Conservation (phyloP, 352 stramenopile species). For the Pythium sukuiense region DNA sequence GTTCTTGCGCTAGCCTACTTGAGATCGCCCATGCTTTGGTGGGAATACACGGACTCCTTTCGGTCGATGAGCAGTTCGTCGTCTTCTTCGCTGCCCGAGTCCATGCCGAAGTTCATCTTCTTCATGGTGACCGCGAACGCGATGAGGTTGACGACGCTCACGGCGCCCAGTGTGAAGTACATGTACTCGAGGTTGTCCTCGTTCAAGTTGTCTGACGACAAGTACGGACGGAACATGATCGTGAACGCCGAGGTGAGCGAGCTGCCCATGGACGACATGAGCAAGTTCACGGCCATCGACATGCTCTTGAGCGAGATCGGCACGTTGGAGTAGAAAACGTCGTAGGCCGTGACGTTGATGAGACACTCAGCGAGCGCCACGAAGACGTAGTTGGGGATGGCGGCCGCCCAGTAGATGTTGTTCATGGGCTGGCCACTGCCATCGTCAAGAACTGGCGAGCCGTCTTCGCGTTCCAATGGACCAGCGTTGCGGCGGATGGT, state of each 20-base stretch:
- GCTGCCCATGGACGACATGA: constrained; percentile 59
- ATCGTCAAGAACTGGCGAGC: constrained; percentile 37
- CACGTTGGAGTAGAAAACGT: constrained; percentile 61
- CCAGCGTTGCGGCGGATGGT: constrained; percentile 53
- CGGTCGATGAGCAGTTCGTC: constrained; percentile 12
- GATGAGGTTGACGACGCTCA: constrained; percentile 57
- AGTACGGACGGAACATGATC: constrained; percentile 61
- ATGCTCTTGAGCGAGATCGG: constrained; percentile 56
- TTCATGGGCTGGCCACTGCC: constrained; percentile 55
- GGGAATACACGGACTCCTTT: constrained; percentile 26
- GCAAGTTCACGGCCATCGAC: constrained; percentile 55
- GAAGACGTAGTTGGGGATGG: constrained; percentile 60
- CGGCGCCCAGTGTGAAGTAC: constrained; percentile 52
- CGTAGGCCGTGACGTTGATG: constrained; percentile 64
- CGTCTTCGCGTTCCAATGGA: constrained; percentile 33
- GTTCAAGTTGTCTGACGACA: constrained; percentile 56
- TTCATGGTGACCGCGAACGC: constrained; percentile 49
- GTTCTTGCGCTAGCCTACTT: constrained; percentile 12
- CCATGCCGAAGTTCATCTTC: constrained; percentile 63
- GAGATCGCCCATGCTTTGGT: constrained; percentile 23
- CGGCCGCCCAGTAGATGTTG: constrained; percentile 49
- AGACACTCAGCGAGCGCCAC: constrained; percentile 55
- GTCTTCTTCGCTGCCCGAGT: background rate
- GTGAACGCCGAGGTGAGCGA: constrained; percentile 63
- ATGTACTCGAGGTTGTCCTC: constrained; percentile 69